Evolutionary conservation across 75 land plant species (phyloP), one percentile per base, ranked within the genome.

Genomic region (Pseudotsuga menziesii): DNA sequence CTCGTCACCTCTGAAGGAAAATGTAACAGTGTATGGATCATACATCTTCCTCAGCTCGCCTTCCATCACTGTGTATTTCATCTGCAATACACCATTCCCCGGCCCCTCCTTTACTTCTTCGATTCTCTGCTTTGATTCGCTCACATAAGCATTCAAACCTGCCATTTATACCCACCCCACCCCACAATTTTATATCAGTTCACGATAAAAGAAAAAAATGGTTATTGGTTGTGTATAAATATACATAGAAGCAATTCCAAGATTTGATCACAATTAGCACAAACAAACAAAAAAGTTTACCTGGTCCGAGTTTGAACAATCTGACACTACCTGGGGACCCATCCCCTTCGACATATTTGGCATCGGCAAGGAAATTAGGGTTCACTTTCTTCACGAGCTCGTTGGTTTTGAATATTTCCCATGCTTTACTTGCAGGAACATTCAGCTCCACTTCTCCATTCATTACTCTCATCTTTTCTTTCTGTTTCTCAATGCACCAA

Each of bases 291-390:
- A 62, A 1, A 2, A 3, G 15, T 25, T 70, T 36, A 70, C 73
- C 54, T 36, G 73, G 73, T 16, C 73, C 73, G 19, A 70, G 39
- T 39, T 39, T 70, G 7, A 70, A 11, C 44, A 74, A 56, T 56
- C 86, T 80, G 35, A 84, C 57, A 75, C 80, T 84, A 27, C 86
- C 83, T 39, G 86, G 86, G 77, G 61, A n/a, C 56, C 86, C 86
- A 52, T 84, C 86, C 62, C 86, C 86, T 35, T 84, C 71, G 15
- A 84, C 20, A 59, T 84, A 84, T 58, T 84, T 75, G 13, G 78
- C 83, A 15, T 25, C 55, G 52, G 80, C 58, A 25, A 84, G 83
- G 74, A 84, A 69, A n/a, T 81, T 75, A 17, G 86, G 86, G 29
- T 81, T 77, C 15, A 84, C 63, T 76, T 84, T 78, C 55, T 77